phyloP scores from a whole-genome alignment of 78 protist species.

The Isochrysis galbana region DNA sequence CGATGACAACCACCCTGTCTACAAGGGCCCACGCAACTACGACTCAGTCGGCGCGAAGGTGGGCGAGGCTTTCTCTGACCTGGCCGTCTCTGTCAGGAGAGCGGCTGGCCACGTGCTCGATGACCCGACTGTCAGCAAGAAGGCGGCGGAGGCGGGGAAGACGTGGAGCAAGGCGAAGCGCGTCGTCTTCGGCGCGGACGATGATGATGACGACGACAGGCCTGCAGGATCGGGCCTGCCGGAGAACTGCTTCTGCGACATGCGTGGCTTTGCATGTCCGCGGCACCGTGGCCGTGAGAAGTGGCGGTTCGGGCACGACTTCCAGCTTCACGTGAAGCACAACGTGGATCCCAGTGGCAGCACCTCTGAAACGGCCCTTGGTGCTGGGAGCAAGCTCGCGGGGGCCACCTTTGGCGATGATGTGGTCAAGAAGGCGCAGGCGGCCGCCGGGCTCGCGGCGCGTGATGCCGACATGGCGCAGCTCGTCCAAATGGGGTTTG shows the following conservation, averaged over 20 bases:
- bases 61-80: background rate
- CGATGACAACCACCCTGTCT: background rate
- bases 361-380: background rate
- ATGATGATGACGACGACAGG: too few relatives aligned
- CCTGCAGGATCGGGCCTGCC: background rate
- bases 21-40: background rate
- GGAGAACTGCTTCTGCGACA: constrained; percentile 1
- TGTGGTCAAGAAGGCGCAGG: background rate
- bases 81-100: background rate
- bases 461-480: background rate
- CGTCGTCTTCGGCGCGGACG: too few relatives aligned
- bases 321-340: background rate
- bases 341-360: background rate
- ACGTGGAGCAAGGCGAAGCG: background rate
- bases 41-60: background rate
- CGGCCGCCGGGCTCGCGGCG: background rate
- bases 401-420: too few relatives aligned
- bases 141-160: background rate
- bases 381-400: background rate
- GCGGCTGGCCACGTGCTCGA: background rate
- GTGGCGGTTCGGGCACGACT: background rate
- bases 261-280: constrained; percentile 24
- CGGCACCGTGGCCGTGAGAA: background rate
- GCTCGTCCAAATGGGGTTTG: background rate
- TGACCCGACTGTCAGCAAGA: too few relatives aligned